Conservation (phyloP, 345 rosid genomes). For the Eucalyptus polyanthemos region DNA sequence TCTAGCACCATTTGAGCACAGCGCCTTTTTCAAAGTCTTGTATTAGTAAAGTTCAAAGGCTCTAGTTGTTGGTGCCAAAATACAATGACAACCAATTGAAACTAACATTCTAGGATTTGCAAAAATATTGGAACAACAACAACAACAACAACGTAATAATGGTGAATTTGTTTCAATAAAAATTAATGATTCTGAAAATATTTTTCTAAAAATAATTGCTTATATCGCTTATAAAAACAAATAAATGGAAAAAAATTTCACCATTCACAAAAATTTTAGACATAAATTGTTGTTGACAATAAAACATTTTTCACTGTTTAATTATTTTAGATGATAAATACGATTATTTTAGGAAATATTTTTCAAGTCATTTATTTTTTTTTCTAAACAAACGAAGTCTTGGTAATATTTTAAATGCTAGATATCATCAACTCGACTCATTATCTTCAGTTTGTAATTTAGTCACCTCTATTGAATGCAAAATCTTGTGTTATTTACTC, state of each 20-base stretch:
- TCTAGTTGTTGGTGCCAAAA: background rate
- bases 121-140: background rate
- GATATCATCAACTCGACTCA: background rate
- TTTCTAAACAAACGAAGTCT: background rate
- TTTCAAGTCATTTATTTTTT: background rate
- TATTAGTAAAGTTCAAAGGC: background rate
- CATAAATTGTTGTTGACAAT: background rate
- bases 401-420: background rate
- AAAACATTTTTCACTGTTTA: background rate
- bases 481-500: background rate
- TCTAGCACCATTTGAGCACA: background rate
- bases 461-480: background rate
- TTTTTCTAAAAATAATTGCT: background rate
- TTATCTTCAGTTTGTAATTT: background rate
- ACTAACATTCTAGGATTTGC: background rate
- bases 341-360: background rate
- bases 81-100: background rate
- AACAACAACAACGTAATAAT: background rate
- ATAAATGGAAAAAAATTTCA: background rate
- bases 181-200: fast-evolving
- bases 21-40: background rate
- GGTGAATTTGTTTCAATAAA: background rate
- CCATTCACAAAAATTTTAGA: background rate
- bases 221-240: background rate
- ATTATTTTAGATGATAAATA: background rate